These are phyloP conservation scores for Gracilariopsis chorda DNA, from an alignment of 23 red algal genomes.

Conservation along the genomic window DNA sequence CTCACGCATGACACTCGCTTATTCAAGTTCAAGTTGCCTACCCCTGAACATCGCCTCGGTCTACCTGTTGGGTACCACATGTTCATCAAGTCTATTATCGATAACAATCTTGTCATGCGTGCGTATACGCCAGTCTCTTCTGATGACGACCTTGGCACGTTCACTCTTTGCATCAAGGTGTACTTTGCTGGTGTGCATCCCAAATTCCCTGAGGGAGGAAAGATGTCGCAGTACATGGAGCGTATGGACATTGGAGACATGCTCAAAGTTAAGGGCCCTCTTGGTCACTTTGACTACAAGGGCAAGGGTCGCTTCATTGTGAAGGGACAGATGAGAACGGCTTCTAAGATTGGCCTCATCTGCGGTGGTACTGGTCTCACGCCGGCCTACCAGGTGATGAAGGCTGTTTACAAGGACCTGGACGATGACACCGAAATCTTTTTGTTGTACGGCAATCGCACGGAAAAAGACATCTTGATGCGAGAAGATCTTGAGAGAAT, in stretches of 20 bases:
- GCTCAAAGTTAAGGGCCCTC: slow-evolving; percentile 92
- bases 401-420: slow-evolving; percentile 79
- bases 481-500: slow-evolving; percentile 83
- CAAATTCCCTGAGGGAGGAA: slow-evolving; percentile 87
- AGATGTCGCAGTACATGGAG: slow-evolving; percentile 95
- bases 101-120: slow-evolving; percentile 85
- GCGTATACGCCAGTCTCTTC: slow-evolving; percentile 94
- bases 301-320: slow-evolving; percentile 64
- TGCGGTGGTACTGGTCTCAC: slow-evolving; percentile 95
- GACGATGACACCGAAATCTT: slow-evolving; percentile 72
- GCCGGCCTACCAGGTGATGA: slow-evolving; percentile 89
- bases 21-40: slow-evolving; percentile 86
- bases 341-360: slow-evolving; percentile 75
- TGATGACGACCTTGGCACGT: slow-evolving; percentile 66
- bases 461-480: slow-evolving; percentile 85
- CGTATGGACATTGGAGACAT: slow-evolving; percentile 78
- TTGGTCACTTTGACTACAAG: slow-evolving; percentile 90
- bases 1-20: slow-evolving; percentile 72
- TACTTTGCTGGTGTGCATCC: slow-evolving; percentile 84
- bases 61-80: slow-evolving; percentile 93
- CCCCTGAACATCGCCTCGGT: slow-evolving; percentile 61
- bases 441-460: slow-evolving; percentile 93
- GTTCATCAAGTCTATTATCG: slow-evolving; percentile 69
- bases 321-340: slow-evolving; percentile 40
- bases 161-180: slow-evolving; percentile 95